These are phyloP conservation scores for Erodium trifolium DNA, from an alignment of 441 rosid genomes.

Conservation along the genomic window DNA sequence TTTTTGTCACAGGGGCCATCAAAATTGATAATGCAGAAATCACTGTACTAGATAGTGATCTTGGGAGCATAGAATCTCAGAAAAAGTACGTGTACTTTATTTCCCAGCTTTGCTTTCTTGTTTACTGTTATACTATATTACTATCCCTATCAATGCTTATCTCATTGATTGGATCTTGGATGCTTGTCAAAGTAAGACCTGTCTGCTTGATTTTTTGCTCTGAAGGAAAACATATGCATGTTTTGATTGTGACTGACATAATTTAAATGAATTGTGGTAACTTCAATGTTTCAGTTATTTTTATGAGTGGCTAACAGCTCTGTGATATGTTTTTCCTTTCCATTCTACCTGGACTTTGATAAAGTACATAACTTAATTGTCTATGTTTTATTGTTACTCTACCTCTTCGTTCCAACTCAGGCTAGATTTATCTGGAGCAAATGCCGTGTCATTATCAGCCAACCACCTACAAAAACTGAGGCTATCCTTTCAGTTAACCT, in stretches of 20 bases:
- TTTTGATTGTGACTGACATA: too few species aligned
- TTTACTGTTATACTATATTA: not conserved
- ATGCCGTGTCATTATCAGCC: slow-evolving; percentile 57
- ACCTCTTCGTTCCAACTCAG: slow-evolving; percentile 23
- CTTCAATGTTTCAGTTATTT: too few species aligned
- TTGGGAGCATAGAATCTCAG: slow-evolving; percentile 64
- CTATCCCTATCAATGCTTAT: not conserved
- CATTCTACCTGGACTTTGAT: too few species aligned
- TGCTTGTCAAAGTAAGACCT: too few species aligned
- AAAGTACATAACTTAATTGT: too few species aligned
- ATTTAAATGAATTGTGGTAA: too few species aligned
- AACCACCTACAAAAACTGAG: slow-evolving; percentile 94
- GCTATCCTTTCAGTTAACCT: slow-evolving; percentile 53
- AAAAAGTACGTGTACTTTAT: slow-evolving; percentile 41
- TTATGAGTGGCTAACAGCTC: too few species aligned
- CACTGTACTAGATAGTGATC: slow-evolving; percentile 72
- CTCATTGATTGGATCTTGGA: too few species aligned
- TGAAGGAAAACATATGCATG: too few species aligned
- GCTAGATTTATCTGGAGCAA: slow-evolving; percentile 60
- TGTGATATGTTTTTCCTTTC: too few species aligned
- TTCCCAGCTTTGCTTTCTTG: slow-evolving; percentile 13
- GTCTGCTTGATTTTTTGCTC: too few species aligned
- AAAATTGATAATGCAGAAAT: slow-evolving; percentile 61
- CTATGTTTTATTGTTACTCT: not conserved
- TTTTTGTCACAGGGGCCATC: slow-evolving; percentile 53